Base-by-base conservation (phyloP, 2,329 filamentous ascomycete species). In the Neoascochyta sp. region DNA sequence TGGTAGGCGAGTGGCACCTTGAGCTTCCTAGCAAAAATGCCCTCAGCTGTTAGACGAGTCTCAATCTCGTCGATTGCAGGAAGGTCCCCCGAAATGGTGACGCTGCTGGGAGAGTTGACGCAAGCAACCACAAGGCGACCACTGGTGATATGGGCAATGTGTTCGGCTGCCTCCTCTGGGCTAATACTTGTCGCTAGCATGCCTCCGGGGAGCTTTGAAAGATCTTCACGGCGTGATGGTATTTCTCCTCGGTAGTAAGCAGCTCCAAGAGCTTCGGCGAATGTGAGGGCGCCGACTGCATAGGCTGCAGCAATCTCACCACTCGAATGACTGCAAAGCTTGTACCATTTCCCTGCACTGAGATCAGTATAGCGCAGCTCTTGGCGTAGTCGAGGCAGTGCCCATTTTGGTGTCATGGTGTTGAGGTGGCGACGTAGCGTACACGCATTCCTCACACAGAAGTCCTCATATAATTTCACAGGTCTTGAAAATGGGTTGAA, bases 1-100 rank as follows among this genome's bases (percentile, higher is more conserved):
- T 71, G 69, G 29, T 71, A 72, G 0, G 68, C 69, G 5, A 45
- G 54, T 13, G 65, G 60, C 1, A 69, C 66, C 32, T 60, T 53
- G 2, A 72, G 58, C 14, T 47, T 34, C 2, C 65, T 49, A 4
- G 50, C 54, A 32, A 70, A 70, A 4, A 54, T 53, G 5, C 53
- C 43, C n/a, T 63, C 46, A 3, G 56, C 52, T 4, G 64, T 43
- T 0, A 70, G 36, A 1, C 45, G 34, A 1, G 44, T 34, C n/a
- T 57, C 49, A 1, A 60, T 29, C 27, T 61, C 52, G 0, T 56
- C 39, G 7, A 71, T 57, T 3, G 57, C 63, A 34, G 56, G 47
- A 0, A 27, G 23, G 32, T 70, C 62, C 1, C 69, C 69, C 8
- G 67, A 68, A 1, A 71, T 27, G 0, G 69, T 73, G 2, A 68